Evolutionary conservation across 1,284 basidiomycete genomes (phyloP), one percentile per base, ranked within the genome.

Genomic region (Marasmius sp.): DNA sequence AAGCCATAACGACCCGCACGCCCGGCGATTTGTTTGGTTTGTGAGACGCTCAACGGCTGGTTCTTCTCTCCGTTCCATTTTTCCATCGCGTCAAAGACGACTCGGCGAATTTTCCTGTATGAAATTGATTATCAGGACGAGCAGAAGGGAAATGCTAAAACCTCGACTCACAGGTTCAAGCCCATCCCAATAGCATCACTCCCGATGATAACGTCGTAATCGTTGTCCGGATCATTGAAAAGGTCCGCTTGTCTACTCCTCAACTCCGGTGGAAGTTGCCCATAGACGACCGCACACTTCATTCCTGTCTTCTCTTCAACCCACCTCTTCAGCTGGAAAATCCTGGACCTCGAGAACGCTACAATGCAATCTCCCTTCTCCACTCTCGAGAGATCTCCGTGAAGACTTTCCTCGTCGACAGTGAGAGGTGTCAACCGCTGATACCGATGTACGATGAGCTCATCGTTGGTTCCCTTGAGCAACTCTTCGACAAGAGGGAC

Each of bases 121-220:
- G 16, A 10, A 14, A 45, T 37, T 48, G 37, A 43, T 27, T 36
- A 51, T 57, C 18, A 41, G 8, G 58, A 55, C 43, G 59, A 39
- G 14, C 57, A 51, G 51, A 48, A 34, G 49, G 52, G 36, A 36
- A 51, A 49, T 48, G 51, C 43, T 20, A 49, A 47, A 11, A 83
- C 93, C 61, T 72, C 27, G 27, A 27, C 27, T 27, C 27, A 94
- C 93, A 98, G 77, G 70, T 98, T 97, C n/a, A 98, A 81, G 0
- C 95, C 95, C 94, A 98, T 96, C 0, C 95, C 95, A 57, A 98
- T 90, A 0, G 95, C 94, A 74, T 98, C 95, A 70, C 91, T 95
- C 0, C 93, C 95, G 6, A 97, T 87, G 61, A 98, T 82, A 2
- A 97, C 88, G 70, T 96, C 92, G 67, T 91, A 90, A 1, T 86